phyloP scores from a whole-genome alignment of 1,284 basidiomycete genomes.

The Pyrrhoderma noxium region DNA sequence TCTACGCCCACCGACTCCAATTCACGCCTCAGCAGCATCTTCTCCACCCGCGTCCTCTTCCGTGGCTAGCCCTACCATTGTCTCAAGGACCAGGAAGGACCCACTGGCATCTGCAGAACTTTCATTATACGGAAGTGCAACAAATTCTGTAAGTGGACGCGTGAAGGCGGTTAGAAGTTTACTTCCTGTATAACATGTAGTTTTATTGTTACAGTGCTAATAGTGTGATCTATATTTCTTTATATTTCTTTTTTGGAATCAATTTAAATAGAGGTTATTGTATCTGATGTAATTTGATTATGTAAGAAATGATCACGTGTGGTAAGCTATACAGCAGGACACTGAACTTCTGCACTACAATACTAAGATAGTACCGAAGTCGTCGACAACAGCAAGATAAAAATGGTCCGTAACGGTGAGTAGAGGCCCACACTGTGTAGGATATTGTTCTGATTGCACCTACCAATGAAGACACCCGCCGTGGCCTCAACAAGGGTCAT shows the following conservation, averaged over 20 bases:
- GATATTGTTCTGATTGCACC: not conserved
- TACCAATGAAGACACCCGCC: conserved; percentile 68
- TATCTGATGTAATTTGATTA: not conserved
- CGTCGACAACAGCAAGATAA: conserved; percentile 54
- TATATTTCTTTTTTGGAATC: conserved; percentile 1
- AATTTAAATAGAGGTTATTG: not conserved
- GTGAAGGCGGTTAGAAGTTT: conserved; percentile 11
- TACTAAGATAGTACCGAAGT: conserved; percentile 23
- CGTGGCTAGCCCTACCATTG: conserved; percentile 8
- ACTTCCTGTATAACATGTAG: conserved; percentile 1
- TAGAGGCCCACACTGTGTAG: conserved; percentile 16
- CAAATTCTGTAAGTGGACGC: not conserved
- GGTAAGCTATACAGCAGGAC: conserved; percentile 9
- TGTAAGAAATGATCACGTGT: not conserved
- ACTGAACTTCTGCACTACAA: conserved; percentile 23
- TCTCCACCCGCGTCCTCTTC: conserved; percentile 15
- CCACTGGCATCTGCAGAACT: not conserved
- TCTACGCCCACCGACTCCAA: conserved; percentile 17
- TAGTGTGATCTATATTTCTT: not conserved
- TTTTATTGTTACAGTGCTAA: no score
- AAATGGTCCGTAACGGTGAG: conserved; percentile 69
- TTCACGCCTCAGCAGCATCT: conserved; percentile 13
- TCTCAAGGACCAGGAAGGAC: conserved; percentile 6
- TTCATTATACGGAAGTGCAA: conserved; percentile 5
- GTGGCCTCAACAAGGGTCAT: conserved; percentile 90